Evolutionary conservation across 495 filamentous ascomycete species (phyloP), one percentile per base, ranked within the genome.

Genomic region (Aspergillus asperescens): DNA sequence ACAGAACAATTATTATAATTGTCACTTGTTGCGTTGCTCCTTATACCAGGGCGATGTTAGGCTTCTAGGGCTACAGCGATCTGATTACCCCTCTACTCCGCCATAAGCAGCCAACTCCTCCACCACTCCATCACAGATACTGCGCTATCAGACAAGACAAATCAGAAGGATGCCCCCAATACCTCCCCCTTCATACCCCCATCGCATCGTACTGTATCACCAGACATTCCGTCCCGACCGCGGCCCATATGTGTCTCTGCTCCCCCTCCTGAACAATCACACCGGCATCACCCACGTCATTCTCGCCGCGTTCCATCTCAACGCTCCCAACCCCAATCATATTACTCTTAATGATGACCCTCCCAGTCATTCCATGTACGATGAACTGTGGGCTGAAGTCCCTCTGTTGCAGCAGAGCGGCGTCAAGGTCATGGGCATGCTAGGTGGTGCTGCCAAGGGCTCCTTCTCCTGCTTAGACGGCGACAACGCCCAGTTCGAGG

Each of bases 291-390:
- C 88, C 0, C 88, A 93, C 61, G 57, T 90, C 28, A 89, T 89
- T 50, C 61, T 94, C 38, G 88, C 87, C 7, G 87, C 89, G 3
- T 81, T 94, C 46, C 89, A 93, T 63, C 70, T 93, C 63, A 90
- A 92, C 61, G 77, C 78, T 25, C 42, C 51, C 41, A 62, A 74
- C 0, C 68, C 80, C 23, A 70, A 69, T 12, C 64, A 77, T 44
- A 76, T 90, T 54, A 86, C 83, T 1, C 80, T 90, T 38, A 94
- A 94, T 61, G 81, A 94, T 71, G 83, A 89, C 58, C 75, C 75
- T 3, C 83, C 81, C 1, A 68, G 75, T 0, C 67, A 81, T 58
- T 64, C 80, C 5, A 75, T 78, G 24, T 84, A 78, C 60, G 62
- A 71, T 28, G 72, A 72, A 0, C 72, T 89, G 27, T 92, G 87